Percentiles rank a stretch among this genome's conserved stretches.
phyloP scores from a whole-genome alignment of 208 protist species.

The Lotmaria passim region DNA sequence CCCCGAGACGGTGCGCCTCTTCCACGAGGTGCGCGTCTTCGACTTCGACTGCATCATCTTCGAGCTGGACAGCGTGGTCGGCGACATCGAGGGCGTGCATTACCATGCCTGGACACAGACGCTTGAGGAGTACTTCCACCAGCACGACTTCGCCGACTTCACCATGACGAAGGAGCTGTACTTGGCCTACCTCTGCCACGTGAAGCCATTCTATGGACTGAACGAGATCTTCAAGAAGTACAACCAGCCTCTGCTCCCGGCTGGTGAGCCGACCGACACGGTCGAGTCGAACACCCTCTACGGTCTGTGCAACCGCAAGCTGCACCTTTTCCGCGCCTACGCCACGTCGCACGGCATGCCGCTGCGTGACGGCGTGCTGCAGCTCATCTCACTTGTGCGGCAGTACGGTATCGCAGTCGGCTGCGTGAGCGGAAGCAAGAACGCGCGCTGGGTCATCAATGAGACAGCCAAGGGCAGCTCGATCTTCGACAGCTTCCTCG shows the following conservation, averaged over 20 bases:
- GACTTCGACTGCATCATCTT: conserved; percentile 92
- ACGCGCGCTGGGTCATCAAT: conserved; percentile 75
- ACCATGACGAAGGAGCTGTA: conserved; percentile 79
- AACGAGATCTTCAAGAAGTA: conserved; percentile 73
- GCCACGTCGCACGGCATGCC: conserved; percentile 57
- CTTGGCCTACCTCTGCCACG: conserved; percentile 84
- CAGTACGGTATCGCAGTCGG: conserved; percentile 82
- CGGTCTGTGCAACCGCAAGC: conserved; percentile 73
- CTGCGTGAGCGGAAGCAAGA: conserved; percentile 85
- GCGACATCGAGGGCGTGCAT: conserved; percentile 81
- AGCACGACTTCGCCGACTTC: conserved; percentile 49
- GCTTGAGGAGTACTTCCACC: conserved; percentile 70
- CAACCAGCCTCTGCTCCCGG: conserved; percentile 42
- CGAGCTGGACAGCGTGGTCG: conserved; percentile 86
- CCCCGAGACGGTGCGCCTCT: conserved; percentile 73
- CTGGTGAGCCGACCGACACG: conserved; percentile 52
- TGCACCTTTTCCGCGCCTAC: conserved; percentile 63
- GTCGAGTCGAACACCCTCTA: conserved; percentile 59
- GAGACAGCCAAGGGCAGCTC: conserved; percentile 60
- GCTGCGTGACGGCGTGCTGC: conserved; percentile 57
- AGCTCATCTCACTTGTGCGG: conserved; percentile 73
- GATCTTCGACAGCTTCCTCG: conserved; percentile 78
- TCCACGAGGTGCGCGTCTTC: conserved; percentile 74
- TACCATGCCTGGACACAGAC: conserved; percentile 88
- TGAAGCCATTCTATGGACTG: conserved; percentile 63